These are phyloP conservation scores for Linum tenue DNA, from an alignment of 345 rosid species.

Conservation along the genomic window DNA sequence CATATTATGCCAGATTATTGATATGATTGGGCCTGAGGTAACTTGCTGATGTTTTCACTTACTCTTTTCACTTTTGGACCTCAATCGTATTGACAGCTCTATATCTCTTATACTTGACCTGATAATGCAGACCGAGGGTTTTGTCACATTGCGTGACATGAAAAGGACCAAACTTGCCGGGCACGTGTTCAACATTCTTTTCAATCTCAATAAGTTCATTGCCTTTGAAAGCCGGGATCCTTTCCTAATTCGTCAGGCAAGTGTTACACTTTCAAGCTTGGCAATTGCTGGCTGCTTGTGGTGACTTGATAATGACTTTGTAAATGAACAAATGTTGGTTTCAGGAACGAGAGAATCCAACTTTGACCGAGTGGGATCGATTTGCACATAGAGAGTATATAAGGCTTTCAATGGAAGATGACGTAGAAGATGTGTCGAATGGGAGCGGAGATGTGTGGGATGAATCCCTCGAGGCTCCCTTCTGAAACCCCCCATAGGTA, in stretches of 20 bases:
- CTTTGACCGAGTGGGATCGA: slow-evolving; percentile 5
- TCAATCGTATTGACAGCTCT: no score
- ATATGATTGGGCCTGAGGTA: slow-evolving; percentile 4
- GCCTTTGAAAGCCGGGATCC: slow-evolving; percentile 4
- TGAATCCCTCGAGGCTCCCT: slow-evolving; percentile 5
- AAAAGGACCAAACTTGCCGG: background rate
- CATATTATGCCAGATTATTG: background rate
- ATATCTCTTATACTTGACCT: no score
- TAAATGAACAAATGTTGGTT: background rate
- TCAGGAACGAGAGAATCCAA: slow-evolving; percentile 6
- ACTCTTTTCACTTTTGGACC: background rate
- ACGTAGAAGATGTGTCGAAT: background rate
- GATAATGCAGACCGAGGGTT: background rate
- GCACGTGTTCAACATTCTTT: slow-evolving; percentile 2
- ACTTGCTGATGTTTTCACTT: background rate
- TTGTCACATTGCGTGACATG: slow-evolving; percentile 2
- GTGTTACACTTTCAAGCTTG: background rate
- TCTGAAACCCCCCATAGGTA: background rate
- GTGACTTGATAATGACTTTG: background rate
- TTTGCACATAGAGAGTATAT: slow-evolving; percentile 3
- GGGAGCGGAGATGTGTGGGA: slow-evolving; percentile 2
- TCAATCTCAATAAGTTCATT: slow-evolving; percentile 5
- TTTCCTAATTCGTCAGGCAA: slow-evolving; percentile 2
- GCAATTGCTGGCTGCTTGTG: background rate
- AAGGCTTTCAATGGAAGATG: slow-evolving; percentile 4